Evolutionary conservation across 768 basidiomycete genomes (phyloP).

Genomic region (Phylloporus arenicola): DNA sequence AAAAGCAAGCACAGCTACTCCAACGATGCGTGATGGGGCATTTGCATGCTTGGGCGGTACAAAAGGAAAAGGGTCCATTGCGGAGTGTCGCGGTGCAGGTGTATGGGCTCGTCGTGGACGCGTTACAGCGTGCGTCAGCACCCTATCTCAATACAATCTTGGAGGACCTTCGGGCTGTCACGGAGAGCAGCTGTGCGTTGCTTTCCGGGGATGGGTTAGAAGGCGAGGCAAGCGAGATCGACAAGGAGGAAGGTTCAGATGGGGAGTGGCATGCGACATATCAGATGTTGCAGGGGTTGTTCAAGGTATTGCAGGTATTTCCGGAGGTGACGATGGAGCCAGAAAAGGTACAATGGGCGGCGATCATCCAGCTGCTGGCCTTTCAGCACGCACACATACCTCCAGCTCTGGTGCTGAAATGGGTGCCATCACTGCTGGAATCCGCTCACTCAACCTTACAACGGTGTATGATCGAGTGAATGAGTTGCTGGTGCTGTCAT

Average conservation of each 20-base stretch:
- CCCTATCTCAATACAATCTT: constrained; percentile 47
- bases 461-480: no score
- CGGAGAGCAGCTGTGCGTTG: constrained; percentile 7
- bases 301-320: constrained; percentile 56
- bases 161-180: constrained; percentile 45
- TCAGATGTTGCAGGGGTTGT: constrained; percentile 62
- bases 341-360: constrained; percentile 54
- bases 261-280: constrained; percentile 81
- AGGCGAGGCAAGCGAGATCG: constrained; percentile 32
- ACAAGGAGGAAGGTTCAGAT: constrained; percentile 44
- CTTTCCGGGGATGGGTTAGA: constrained; percentile 15
- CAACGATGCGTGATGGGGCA: constrained; percentile 58
- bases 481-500: no score
- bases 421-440: no score
- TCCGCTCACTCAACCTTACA: no score
- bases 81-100: constrained; percentile 74
- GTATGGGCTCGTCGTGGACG: constrained; percentile 76
- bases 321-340: constrained; percentile 44
- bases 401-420: no score
- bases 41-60: constrained; percentile 73
- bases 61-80: constrained; percentile 55
- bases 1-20: constrained; percentile 46
- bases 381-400: constrained; percentile 96
- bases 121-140: constrained; percentile 43
- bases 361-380: constrained; percentile 60